A percentile compares a stretch with the other conserved stretches of the same genome.
These are phyloP conservation scores for Debaryomyces maramus DNA, from an alignment of 805 yeast genomes.

Conservation along the genomic window DNA sequence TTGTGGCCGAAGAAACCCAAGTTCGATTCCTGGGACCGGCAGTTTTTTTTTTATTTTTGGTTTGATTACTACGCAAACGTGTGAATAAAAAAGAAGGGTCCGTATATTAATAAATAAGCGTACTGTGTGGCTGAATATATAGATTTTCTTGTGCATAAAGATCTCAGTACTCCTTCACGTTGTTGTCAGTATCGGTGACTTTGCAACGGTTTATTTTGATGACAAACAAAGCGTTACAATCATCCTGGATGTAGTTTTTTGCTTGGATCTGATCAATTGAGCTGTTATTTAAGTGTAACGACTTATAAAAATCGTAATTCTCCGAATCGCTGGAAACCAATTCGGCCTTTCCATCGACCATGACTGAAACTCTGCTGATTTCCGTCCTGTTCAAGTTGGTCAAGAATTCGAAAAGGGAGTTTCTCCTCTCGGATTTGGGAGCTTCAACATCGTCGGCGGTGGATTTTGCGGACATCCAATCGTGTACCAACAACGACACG, in stretches of 20 bases:
- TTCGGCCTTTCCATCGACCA: constrained; percentile 70
- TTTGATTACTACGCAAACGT: too few species aligned
- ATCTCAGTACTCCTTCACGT: constrained; percentile 41
- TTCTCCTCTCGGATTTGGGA: constrained; percentile 17
- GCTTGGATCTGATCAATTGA: constrained; percentile 73
- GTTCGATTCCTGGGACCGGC: constrained; percentile 53
- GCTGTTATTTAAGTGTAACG: constrained; percentile 58
- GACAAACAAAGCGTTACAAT: constrained; percentile 63
- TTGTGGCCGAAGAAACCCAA: constrained; percentile 50
- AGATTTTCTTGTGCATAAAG: too few species aligned
- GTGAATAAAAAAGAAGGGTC: too few species aligned
- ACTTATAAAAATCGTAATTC: constrained; percentile 60
- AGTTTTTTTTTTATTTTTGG: constrained; percentile 13
- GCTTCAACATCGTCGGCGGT: constrained; percentile 13
- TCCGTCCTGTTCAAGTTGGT: constrained; percentile 79
- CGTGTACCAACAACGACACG: constrained; percentile 84
- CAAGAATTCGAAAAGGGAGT: constrained; percentile 51
- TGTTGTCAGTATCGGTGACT: constrained; percentile 76
- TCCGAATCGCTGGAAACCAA: constrained; percentile 32
- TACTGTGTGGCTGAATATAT: too few species aligned
- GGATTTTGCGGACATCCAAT: constrained; percentile 73
- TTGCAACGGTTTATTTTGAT: constrained; percentile 67
- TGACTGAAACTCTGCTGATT: constrained; percentile 76
- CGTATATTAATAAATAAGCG: too few species aligned
- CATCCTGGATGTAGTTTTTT: constrained; percentile 45